A percentile compares a stretch with the other conserved stretches of the same genome.
Conservation (phyloP, 176 grass and related monocot species). For the sorghum (Sorghum bicolor) region DNA sequence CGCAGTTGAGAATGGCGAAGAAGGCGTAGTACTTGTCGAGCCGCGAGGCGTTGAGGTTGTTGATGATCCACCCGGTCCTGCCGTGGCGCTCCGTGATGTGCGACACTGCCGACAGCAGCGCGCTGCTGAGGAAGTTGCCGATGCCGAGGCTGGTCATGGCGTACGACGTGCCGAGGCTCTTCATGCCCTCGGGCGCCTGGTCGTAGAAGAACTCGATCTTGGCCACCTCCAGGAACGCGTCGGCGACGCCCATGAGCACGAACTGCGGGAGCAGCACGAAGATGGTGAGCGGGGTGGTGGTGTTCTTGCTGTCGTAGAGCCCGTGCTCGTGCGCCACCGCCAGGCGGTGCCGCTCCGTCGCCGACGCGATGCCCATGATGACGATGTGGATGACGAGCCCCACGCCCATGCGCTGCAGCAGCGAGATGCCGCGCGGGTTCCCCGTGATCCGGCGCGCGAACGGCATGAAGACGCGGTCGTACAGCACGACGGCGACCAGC, state of each 20-base stretch:
- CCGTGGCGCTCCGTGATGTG: slow-evolving; percentile 50
- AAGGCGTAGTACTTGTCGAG: slow-evolving; percentile 89
- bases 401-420: slow-evolving; percentile 77
- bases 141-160: slow-evolving; percentile 74
- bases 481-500: slow-evolving; percentile 16
- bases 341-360: slow-evolving; percentile 57
- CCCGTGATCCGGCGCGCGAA: slow-evolving; percentile 51
- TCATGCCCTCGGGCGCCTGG: slow-evolving; percentile 92
- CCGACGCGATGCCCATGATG: slow-evolving; percentile 80
- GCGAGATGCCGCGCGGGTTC: slow-evolving; percentile 77
- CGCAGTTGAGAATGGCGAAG: slow-evolving; percentile 61
- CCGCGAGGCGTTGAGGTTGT: slow-evolving; percentile 85
- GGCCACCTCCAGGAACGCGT: slow-evolving; percentile 82
- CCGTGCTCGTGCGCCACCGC: slow-evolving; percentile 53
- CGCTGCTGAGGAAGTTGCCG: slow-evolving; percentile 88
- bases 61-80: slow-evolving; percentile 61
- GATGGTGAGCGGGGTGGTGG: slow-evolving; percentile 62
- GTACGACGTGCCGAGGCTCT: slow-evolving; percentile 84
- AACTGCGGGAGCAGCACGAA: slow-evolving; percentile 88
- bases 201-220: slow-evolving; percentile 98
- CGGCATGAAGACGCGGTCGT: slow-evolving; percentile 73
- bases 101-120: slow-evolving; percentile 60
- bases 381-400: slow-evolving; percentile 74
- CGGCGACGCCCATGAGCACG: slow-evolving; percentile 80
- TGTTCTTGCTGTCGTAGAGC: slow-evolving; percentile 34